Evolutionary conservation across 169 alveolate genomes (phyloP), one percentile per base, ranked within the genome.

Genomic region (Cryptosporidium andersoni): DNA sequence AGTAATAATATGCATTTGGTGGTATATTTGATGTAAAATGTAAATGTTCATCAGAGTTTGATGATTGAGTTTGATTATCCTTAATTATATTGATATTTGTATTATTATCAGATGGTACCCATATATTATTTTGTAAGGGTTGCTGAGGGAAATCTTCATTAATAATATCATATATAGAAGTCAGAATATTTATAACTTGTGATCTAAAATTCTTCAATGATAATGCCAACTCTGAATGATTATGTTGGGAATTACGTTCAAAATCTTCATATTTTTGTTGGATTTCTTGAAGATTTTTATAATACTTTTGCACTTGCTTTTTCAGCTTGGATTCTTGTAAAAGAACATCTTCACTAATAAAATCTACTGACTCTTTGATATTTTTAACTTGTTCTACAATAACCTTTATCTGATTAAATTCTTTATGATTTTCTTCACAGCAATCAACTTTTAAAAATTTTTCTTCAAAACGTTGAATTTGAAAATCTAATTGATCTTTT

Each of bases 211-310:
- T 62, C 62, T 74, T 53, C 55, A 74, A 37, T 39, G 85, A 74
- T 12, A 42, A 58, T 7, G 25, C 85, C 25, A 74, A 58, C 37
- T 74, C 85, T 14, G 40, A 58, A 47, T 58, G 43, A 16, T 56
- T 74, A n/a, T 74, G 62, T 58, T 74, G 74, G 9, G 85, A 56
- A 74, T 74, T 14, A 9, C 49, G 55, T 48, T 74, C 85, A 74
- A 74, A 74, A 58, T 74, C 85, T 45, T 47, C 9, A 58, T 62
- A 74, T 45, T 48, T 43, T 6, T 51, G 55, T 39, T 43, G 55
- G 5, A 74, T 34, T 42, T 74, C 85, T 58, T 74, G 64, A 5
- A 74, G 40, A 12, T 14, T 58, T 14, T 48, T 11, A 6, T 58
- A 58, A 60, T 74, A 58, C 45, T 64, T 74, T 36, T 58, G 55